Conservation (phyloP, 2,329 filamentous ascomycete species). For the Gyromitra esculenta region DNA sequence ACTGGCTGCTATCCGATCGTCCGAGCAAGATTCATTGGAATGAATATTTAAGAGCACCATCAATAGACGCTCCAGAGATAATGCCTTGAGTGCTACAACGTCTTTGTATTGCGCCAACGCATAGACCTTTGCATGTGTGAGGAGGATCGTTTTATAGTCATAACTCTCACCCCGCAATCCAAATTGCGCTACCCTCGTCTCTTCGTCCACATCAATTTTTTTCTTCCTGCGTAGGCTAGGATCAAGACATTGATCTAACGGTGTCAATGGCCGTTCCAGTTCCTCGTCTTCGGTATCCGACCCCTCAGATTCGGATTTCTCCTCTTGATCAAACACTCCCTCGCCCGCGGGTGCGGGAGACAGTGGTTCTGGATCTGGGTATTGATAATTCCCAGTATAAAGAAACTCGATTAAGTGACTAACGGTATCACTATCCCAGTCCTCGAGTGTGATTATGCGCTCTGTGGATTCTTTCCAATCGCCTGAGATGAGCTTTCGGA, state of each 20-base stretch:
- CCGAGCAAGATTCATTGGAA: neutral
- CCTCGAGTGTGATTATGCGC: slow-evolving; percentile 8
- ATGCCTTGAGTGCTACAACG: neutral
- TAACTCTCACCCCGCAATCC: neutral
- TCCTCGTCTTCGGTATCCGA: neutral
- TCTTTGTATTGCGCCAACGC: slow-evolving; percentile 13
- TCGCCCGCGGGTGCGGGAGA: no score
- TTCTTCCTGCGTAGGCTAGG: neutral
- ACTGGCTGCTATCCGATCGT: neutral
- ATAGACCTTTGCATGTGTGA: slow-evolving; percentile 27
- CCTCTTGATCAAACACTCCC: no score
- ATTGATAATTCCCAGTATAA: slow-evolving; percentile 9
- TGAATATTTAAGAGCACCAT: slow-evolving; percentile 4
- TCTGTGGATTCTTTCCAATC: slow-evolving; percentile 24
- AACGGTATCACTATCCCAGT: slow-evolving; percentile 31
- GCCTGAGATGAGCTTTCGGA: neutral
- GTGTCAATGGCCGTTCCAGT: slow-evolving; percentile 4
- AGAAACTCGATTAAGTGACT: slow-evolving; percentile 18
- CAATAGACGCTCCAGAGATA: slow-evolving; percentile 10
- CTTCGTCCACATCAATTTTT: neutral
- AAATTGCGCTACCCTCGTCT: neutral
- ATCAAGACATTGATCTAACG: neutral
- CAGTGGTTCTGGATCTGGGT: neutral
- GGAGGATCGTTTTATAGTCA: neutral
- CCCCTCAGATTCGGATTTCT: neutral